Evolutionary conservation across 352 stramenopile genomes (phyloP), one percentile per base, ranked within the genome.

Genomic region (Pythium insidiosum): DNA sequence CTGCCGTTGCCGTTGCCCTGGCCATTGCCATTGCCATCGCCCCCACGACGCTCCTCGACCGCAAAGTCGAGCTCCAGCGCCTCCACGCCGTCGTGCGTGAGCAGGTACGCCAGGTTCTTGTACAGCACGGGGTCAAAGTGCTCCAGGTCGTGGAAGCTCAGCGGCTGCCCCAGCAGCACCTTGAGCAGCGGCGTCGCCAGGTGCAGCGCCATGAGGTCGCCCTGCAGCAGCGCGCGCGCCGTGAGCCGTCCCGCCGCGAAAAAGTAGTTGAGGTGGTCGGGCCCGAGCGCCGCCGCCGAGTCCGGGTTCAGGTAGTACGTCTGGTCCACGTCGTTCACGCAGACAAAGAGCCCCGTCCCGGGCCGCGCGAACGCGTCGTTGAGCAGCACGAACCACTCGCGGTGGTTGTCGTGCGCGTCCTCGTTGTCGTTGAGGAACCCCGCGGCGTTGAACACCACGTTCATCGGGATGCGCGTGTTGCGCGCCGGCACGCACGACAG

Each of bases 351-450:
- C 0, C 68, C 72, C 16, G 58, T 65, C 33, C 38, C 56, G 11
- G 69, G 49, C 5, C 76, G 50, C 7, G 82, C 40, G 25, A 82
- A 71, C 40, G 63, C 65, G 5, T 39, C 43, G 28, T 66, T 60
- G 12, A 82, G 63, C 16, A 93, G 56, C 1, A 47, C 56, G 37
- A 91, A 88, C 83, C 83, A 94, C 48, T 93, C 83, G 16, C 83
- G 68, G 29, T 81, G 69, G 18, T 93, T 53, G 1, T 80, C 83
- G 0, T 80, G 80, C 3, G 81, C 80, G 50, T 94, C 83, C 4
- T 74, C 79, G 1, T 69, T 69, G 29, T 94, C 82, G 43, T 77
- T 77, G 12, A 71, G 39, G 40, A 94, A 89, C 21, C 75, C 61
- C 13, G 88, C 65, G n/a, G 54, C 47, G 9, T 57, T 43, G 18